Evolutionary conservation across 306 rosid genomes (phyloP), one percentile per base, ranked within the genome.

Genomic region (Sicyos edulis): DNA sequence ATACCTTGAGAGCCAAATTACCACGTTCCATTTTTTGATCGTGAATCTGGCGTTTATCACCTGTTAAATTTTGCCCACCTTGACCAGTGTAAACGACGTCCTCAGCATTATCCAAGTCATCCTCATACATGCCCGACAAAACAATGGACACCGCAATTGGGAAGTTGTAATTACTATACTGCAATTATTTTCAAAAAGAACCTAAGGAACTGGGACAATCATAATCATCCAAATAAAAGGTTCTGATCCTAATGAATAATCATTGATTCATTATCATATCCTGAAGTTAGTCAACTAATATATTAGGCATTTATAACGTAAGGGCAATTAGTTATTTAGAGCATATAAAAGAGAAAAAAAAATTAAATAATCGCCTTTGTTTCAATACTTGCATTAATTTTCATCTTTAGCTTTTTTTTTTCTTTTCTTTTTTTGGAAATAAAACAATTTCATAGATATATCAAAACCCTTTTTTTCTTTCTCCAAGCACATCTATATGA

Each of bases 51-150:
- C 97, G 92, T 75, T 89, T 93, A 78, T 93, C 76, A 42, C 99
- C 97, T 3, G 77, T 85, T 82, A 93, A 73, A 80, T 93, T 86
- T 71, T 93, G 97, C 44, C 99, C 99, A 71, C 99, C 99, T 86
- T 93, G 99, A 72, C 99, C 99, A 34, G 99, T 91, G 83, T 93
- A 93, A 54, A 91, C 78, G 59, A 93, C 87, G 69, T 93, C 95
- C 60, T 93, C 97, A 16, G 99, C 96, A 79, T 93, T 93, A 76
- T 93, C 99, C 57, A 88, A 72, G 74, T 93, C 99, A 82, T 91
- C 99, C 76, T 93, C 99, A 70, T 93, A 93, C 97, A 84, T 85
- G 74, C 99, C 99, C 6, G 99, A 93, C 58, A 93, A 67, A 71
- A 93, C 97, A 83, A 93, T 91, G 72, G 96, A 86, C 56, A 93